Base-by-base conservation (phyloP, 441 rosid species). In the Corymbia citriodora region DNA sequence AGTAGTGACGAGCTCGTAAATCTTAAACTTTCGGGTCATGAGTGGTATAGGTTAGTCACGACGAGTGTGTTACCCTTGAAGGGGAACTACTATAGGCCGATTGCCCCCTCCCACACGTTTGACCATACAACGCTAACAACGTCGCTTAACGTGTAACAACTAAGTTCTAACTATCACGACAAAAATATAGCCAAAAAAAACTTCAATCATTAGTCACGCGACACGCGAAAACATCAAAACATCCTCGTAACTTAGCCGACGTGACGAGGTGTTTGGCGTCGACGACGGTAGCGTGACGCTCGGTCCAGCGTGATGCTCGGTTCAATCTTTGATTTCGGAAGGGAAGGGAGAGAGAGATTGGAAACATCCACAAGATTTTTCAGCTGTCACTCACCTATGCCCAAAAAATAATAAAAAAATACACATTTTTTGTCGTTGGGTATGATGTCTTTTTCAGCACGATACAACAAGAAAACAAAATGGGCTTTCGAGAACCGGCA, bases 11-110 rank as follows among this genome's bases (percentile, higher is more conserved):
- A 13, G 17, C 33, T 13, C 18, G 0, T 17, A 3, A 16, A 5
- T 61, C 15, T 63, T 4, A 1, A 2, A 23, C 10, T 45, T 2
- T 40, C 0, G 0, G 8, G 10, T 40, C 6, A 40, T 74, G 1
- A 0, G 14, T 40, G 1, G 9, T 19, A 19, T 21, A 59, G 25
- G n/a, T 7, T 25, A 5, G 65, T 4, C n/a, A 59, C 25, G 65
- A 14, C 0, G 14, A 59, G n/a, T 10, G 7, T 59, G 65, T 1
- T 7, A 59, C 65, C n/a, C 14, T 59, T 25, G 11, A 9, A 6
- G 9, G 65, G 65, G 65, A 25, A 59, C 10, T 59, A 14, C n/a
- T 57, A 23, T 4, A 1, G 2, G 6, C 12, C 23, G 2, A 12
- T 25, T 7, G 3, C 7, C 5, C 7, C 65, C n/a, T 59, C n/a